Evolutionary conservation across 257 asterid genomes (phyloP).

Genomic region (Fraxinus americana): DNA sequence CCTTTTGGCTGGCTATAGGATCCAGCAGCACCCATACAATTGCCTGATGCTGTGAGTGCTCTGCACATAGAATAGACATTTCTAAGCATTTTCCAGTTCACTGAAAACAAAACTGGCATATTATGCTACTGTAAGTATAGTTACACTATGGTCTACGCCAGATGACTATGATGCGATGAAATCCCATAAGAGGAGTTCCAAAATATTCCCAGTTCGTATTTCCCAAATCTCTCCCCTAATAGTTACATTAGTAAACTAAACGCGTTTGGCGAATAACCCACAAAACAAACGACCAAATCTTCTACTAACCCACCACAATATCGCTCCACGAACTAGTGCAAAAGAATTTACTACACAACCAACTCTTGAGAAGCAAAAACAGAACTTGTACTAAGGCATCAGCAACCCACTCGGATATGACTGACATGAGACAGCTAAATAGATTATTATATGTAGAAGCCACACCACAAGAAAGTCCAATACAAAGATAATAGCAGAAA

Average conservation of each 20-base stretch:
- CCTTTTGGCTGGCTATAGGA: not conserved
- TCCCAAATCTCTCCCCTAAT: too few relatives aligned
- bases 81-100: not conserved
- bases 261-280: too few relatives aligned
- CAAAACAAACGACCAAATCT: too few relatives aligned
- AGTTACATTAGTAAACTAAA: too few relatives aligned
- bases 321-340: not conserved
- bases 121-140: too few relatives aligned
- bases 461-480: conserved; percentile 16
- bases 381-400: not conserved
- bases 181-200: too few relatives aligned
- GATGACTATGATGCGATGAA: not conserved
- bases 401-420: not conserved
- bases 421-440: not conserved
- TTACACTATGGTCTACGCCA: not conserved
- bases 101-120: not conserved
- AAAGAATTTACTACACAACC: too few relatives aligned
- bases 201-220: too few relatives aligned
- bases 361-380: not conserved
- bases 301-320: not conserved
- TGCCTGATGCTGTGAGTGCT: not conserved
- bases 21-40: not conserved
- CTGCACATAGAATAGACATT: not conserved
- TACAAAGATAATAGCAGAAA: conserved; percentile 17
- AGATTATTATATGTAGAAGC: conserved; percentile 12